Evolutionary conservation across 345 rosid species (phyloP), one percentile per base, ranked within the genome.

Genomic region (Orychophragmus violaceus): DNA sequence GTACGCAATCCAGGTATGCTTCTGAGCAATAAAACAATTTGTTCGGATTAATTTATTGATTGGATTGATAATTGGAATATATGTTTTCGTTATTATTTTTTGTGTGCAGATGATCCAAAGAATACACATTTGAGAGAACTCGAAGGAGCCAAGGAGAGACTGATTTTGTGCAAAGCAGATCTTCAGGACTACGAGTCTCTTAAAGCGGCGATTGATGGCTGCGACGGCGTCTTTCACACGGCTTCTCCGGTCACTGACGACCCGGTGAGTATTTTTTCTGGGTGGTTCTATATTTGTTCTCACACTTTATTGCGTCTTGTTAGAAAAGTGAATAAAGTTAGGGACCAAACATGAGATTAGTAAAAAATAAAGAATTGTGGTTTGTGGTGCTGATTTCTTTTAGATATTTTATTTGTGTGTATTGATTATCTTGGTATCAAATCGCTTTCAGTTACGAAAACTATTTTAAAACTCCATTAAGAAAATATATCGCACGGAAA

Each of bases 191-290:
- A 64, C 36, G 80, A 77, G 50, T 70, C 83, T 68, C 83, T 94
- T 33, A 69, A 64, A 57, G 83, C 83, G 32, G 96, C 96, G 50
- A 81, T 94, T 54, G 45, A 9, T 35, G 99, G 96, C 2, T 94
- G 99, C 35, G 83, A 88, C 39, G 99, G 99, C 10, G 99, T 94
- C 70, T 82, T 94, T 79, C 99, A 94, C 60, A 80, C 96, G 48
- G 99, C 99, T 52, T 94, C 96, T 54, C 99, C 99, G 1, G 95
- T 90, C 63, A 94, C 97, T 8, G 97, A 94, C 48, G 97, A 90
- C 66, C 99, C 99, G 6, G 99, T 94, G 35, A 78, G 90, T 80
- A 6, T 36, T 14, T 21, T 17, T 14, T 3, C 17, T n/a, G 1
- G 3, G 5, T 42, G 54, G 12, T 61, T 23, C 27, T 30, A 11